Evolutionary conservation across 1,284 basidiomycete genomes (phyloP).

Genomic region (Marasmius oreades): DNA sequence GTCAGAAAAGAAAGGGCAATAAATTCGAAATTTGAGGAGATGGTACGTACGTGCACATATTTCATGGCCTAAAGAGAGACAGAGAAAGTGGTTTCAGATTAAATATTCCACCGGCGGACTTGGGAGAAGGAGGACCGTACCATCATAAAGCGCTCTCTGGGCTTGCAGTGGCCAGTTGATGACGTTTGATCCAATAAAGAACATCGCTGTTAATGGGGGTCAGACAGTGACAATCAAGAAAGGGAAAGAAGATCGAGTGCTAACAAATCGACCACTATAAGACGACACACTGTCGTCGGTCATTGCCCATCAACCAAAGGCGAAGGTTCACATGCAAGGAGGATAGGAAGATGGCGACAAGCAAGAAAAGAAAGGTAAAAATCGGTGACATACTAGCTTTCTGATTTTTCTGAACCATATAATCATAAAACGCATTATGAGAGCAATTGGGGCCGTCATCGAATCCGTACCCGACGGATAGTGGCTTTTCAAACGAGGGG

Average conservation of each 20-base stretch:
- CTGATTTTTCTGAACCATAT: slow-evolving; percentile 57
- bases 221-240: too few relatives aligned
- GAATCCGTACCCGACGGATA: slow-evolving; percentile 59
- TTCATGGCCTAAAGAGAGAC: slow-evolving; percentile 38
- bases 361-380: too few relatives aligned
- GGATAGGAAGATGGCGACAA: too few relatives aligned
- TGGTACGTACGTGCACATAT: slow-evolving; percentile 48
- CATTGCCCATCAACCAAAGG: too few relatives aligned
- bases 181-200: slow-evolving; percentile 79
- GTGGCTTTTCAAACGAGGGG: too few relatives aligned
- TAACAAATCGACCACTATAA: too few relatives aligned
- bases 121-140: too few relatives aligned
- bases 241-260: too few relatives aligned
- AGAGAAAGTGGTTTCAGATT: too few relatives aligned
- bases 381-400: slow-evolving; percentile 49
- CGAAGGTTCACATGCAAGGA: too few relatives aligned
- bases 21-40: neutral
- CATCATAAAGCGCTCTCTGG: slow-evolving; percentile 57
- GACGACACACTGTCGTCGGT: too few relatives aligned
- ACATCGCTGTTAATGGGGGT: slow-evolving; percentile 52
- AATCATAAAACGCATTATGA: slow-evolving; percentile 61
- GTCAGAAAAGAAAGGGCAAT: neutral
- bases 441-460: slow-evolving; percentile 78
- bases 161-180: slow-evolving; percentile 72
- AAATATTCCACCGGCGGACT: too few relatives aligned